A percentile compares a stretch with the other conserved stretches of the same genome.
Conservation (phyloP, 352 stramenopile species). For the Phytophthora tubulina region DNA sequence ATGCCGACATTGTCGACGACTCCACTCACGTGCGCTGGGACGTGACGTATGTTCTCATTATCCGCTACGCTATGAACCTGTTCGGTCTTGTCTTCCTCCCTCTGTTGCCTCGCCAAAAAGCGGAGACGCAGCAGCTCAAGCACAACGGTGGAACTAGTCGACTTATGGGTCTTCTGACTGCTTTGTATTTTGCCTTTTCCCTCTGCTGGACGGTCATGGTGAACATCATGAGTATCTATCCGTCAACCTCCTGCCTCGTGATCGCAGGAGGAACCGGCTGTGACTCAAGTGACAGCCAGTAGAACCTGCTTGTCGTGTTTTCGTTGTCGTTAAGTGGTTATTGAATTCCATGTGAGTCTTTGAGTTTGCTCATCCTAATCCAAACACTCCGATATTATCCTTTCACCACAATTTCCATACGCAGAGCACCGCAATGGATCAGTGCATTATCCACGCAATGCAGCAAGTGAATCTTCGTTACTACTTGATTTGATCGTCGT, state of each 20-base stretch:
- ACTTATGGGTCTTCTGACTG: slow-evolving; percentile 44
- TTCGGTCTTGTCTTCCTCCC: slow-evolving; percentile 42
- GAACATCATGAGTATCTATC: slow-evolving; percentile 45
- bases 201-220: slow-evolving; percentile 42
- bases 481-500: neutral
- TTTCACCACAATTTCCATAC: no score
- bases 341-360: slow-evolving; percentile 1
- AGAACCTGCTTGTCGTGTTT: neutral
- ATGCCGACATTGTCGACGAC: slow-evolving; percentile 54
- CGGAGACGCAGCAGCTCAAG: slow-evolving; percentile 52
- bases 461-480: slow-evolving; percentile 7
- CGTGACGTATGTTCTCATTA: slow-evolving; percentile 52
- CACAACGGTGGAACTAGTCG: slow-evolving; percentile 45
- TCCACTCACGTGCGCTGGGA: slow-evolving; percentile 45
- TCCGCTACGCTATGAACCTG: slow-evolving; percentile 49
- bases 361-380: neutral
- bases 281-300: slow-evolving; percentile 14
- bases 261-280: slow-evolving; percentile 39
- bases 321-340: slow-evolving; percentile 2
- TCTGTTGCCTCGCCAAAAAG: slow-evolving; percentile 57
- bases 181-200: slow-evolving; percentile 39
- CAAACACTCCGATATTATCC: neutral
- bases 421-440: no score
- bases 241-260: slow-evolving; percentile 32
- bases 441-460: slow-evolving; percentile 5